Base-by-base conservation (phyloP, 768 basidiomycete species). In the Rubroboletus satanas region DNA sequence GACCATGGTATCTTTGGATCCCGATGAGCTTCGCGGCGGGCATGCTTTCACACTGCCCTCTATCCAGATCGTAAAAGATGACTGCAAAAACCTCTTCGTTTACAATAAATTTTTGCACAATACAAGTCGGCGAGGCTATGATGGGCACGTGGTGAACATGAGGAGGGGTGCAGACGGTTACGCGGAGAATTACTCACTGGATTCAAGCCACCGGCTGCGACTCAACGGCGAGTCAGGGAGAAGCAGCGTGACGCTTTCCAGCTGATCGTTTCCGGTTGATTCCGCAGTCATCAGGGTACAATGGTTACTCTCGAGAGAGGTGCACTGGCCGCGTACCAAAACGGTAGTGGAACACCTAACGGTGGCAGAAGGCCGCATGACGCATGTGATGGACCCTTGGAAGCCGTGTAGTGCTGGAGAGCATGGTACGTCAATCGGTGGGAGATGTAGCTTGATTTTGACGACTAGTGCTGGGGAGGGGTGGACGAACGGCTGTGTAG, bases 31-130 rank as follows among this genome's bases (percentile, higher is more conserved):
- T 79, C 55, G 81, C 87, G 45, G 82, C 79, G 15, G 88, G 86
- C 70, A 77, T 72, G 52, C 70, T 66, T 56, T 75, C 75, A 35
- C 74, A 73, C 60, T 75, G 70, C 60, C 74, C 77, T 65, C 85
- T 81, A 63, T 87, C 83, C 61, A 90, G 73, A 60, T 87, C 81
- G 68, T 88, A 90, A 46, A 84, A 76, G 59, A 89, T 72, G 61
- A 79, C 80, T 49, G 88, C 79, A 49, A 88, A 73, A 17, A 82
- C 77, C 57, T 79, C 78, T 61, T 79, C 79, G 71, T 89, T 86
- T 52, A 83, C 78, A 53, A 83, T 74, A 61, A 91, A 73, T 73
- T 89, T 82, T 72, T 91, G 89, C 31, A 82, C 82, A 66, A 90
- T 77, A 42, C 69, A 77, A n/a, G 79, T 80, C 51, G 79, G 74